Percentiles rank a stretch among this genome's conserved stretches.
Conservation (phyloP, 2,329 filamentous ascomycete species). For the Lasiodiplodia hormozganensis region DNA sequence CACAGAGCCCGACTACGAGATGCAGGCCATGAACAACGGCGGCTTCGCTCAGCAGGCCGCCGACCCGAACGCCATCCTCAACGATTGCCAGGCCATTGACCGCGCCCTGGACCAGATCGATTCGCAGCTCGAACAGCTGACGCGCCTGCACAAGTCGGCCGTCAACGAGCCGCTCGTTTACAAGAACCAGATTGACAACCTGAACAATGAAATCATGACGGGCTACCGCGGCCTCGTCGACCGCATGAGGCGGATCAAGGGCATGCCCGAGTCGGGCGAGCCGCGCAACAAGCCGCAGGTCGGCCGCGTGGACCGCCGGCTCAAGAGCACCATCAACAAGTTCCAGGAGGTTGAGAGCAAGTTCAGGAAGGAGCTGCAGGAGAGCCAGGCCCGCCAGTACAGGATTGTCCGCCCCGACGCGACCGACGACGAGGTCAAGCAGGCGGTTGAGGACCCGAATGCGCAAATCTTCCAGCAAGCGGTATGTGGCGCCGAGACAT, state of each 20-base stretch:
- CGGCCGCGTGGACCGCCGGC: constrained; percentile 76
- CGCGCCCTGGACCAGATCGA: constrained; percentile 78
- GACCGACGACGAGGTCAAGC: constrained; percentile 76
- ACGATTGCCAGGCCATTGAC: constrained; percentile 84
- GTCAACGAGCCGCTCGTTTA: constrained; percentile 78
- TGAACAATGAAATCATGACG: constrained; percentile 81
- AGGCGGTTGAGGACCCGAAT: constrained; percentile 76
- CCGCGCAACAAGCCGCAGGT: constrained; percentile 81
- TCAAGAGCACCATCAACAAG: constrained; percentile 80
- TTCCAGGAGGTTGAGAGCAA: constrained; percentile 82
- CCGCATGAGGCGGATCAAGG: constrained; percentile 83
- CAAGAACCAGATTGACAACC: constrained; percentile 72
- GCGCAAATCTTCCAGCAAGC: constrained; percentile 89
- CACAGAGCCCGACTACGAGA: constrained; percentile 65
- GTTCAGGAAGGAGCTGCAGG: constrained; percentile 80
- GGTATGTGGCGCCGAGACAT: constrained; percentile 43
- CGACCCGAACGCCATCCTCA: constrained; percentile 78
- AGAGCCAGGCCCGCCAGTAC: constrained; percentile 88
- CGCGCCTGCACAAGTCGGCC: constrained; percentile 72
- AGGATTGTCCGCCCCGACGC: constrained; percentile 86
- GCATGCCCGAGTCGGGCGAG: constrained; percentile 75
- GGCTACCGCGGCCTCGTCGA: constrained; percentile 80
- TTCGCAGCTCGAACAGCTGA: constrained; percentile 73
- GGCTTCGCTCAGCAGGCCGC: constrained; percentile 45
- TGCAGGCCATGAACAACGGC: constrained; percentile 67